Base-by-base conservation (phyloP, 1,284 basidiomycete genomes). In the Ustilago loliicola region DNA sequence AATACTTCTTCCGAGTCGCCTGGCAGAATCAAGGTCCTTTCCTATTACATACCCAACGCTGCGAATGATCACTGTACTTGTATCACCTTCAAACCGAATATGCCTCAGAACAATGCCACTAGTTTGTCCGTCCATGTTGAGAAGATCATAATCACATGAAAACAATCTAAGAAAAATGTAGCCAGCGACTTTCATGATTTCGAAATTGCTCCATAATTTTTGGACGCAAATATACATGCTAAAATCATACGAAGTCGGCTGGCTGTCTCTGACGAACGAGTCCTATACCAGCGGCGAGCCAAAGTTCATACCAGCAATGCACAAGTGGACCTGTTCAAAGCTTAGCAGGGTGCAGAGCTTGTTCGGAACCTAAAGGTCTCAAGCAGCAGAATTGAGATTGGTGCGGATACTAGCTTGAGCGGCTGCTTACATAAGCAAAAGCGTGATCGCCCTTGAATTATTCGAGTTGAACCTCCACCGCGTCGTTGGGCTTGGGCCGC, bases 401-500 rank as follows among this genome's bases (percentile, higher is more conserved):
- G 23, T n/a, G 25, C 9, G 11, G 9, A 6, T 1, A 38, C 36
- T 30, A 42, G 27, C 25, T 11, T 9, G 23, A 17, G 13, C n/a
- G 13, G 27, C 10, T 61, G 71, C 65, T 73, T 73, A 73, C 34
- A 42, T 73, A 73, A 73, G 57, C 70, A 63, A 21, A 9, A 34
- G n/a, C 53, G 71, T 73, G 71, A 73, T 73, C 71, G 71, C 65
- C 30, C 48, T 9, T 9, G 7, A 21, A 36, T 40, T 42, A 58
- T 36, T 54, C 47, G 23, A 48, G 19, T 61, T 45, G 50, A 61
- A 73, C 71, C 71, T 73, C 71, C 71, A 73, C 71, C 71, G 71
- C 71, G 71, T 73, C n/a, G 57, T 55, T 59, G 40, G 34, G 65
- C 70, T 67, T 54, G 61, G 66, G 71, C 71, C 71, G 71, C 71